Conservation (phyloP, 345 rosid genomes). For the Camelina laxa region DNA sequence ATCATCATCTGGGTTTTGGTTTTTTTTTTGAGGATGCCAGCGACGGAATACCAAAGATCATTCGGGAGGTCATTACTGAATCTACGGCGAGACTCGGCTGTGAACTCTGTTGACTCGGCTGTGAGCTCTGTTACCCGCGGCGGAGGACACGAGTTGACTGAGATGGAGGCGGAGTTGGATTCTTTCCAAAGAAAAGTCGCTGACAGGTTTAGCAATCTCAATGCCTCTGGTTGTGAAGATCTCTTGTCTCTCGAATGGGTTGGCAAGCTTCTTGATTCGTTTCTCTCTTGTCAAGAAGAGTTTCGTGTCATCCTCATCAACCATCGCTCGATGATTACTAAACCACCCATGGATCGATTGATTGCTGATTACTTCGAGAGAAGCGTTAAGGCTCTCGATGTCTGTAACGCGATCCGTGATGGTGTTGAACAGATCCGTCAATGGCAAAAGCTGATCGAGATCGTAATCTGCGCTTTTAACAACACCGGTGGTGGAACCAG, state of each 20-base stretch:
- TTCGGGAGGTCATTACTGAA: conserved; percentile 54
- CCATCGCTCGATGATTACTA: conserved; percentile 29
- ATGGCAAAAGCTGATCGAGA: conserved; percentile 77
- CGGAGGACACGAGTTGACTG: conserved; percentile 24
- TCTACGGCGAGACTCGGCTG: conserved; percentile 54
- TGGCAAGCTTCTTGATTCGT: conserved; percentile 58
- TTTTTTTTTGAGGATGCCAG: conserved; percentile 51
- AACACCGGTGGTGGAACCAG: conserved; percentile 9
- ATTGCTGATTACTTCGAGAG: conserved; percentile 65
- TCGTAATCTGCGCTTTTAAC: conserved; percentile 71
- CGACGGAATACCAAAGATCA: conserved; percentile 59
- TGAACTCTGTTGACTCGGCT: conserved; percentile 37
- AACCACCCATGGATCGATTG: conserved; percentile 59
- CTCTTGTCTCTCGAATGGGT: conserved; percentile 69
- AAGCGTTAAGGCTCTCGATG: conserved; percentile 78
- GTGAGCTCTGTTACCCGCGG: background rate
- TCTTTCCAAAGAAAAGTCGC: conserved; percentile 64
- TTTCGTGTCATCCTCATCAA: conserved; percentile 54
- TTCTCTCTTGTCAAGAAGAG: conserved; percentile 65
- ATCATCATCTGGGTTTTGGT: background rate
- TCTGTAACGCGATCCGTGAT: conserved; percentile 83
- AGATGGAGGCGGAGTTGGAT: conserved; percentile 57
- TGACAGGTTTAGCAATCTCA: conserved; percentile 56
- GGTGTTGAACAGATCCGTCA: conserved; percentile 77
- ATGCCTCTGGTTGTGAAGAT: conserved; percentile 39